Percentiles rank a stretch among this genome's conserved stretches.
Evolutionary conservation across 495 filamentous ascomycete genomes (phyloP).

Genomic region (Aspergillus wentii): DNA sequence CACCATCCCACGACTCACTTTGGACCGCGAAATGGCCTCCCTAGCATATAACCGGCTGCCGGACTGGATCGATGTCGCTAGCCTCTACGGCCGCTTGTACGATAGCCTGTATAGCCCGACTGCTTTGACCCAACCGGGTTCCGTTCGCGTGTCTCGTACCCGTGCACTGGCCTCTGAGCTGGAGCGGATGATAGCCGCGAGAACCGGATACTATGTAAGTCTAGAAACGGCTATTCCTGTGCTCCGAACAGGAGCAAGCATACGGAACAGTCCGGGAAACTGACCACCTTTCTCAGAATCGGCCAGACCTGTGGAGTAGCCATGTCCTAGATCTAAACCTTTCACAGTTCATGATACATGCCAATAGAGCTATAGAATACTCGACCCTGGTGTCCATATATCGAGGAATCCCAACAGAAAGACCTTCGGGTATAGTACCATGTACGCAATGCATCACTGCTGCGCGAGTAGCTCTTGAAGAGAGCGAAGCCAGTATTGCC

Average conservation of each 20-base stretch:
- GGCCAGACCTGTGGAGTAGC: too few relatives aligned
- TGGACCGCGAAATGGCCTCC: slow-evolving; percentile 1
- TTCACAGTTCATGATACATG: too few relatives aligned
- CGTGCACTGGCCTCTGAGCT: slow-evolving; percentile 8
- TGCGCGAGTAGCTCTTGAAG: slow-evolving; percentile 10
- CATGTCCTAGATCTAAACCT: too few relatives aligned
- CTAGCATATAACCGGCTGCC: slow-evolving; percentile 2
- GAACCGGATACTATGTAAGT: too few relatives aligned
- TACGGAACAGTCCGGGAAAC: too few relatives aligned
- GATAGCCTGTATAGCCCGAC: slow-evolving; percentile 8
- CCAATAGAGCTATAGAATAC: too few relatives aligned
- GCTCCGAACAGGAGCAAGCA: too few relatives aligned
- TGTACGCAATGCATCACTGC: slow-evolving; percentile 10
- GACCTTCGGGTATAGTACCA: slow-evolving; percentile 4
- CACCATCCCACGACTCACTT: background rate
- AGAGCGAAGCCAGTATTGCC: too few relatives aligned
- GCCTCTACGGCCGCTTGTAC: slow-evolving; percentile 8
- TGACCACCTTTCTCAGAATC: too few relatives aligned
- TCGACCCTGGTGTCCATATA: too few relatives aligned
- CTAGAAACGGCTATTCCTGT: too few relatives aligned
- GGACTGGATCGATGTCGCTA: slow-evolving; percentile 5
- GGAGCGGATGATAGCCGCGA: too few relatives aligned
- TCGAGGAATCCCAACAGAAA: slow-evolving; percentile 8
- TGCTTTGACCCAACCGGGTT: slow-evolving; percentile 5
- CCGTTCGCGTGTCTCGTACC: slow-evolving; percentile 7